phyloP scores from a whole-genome alignment of 345 rosid species.

The Arabis hirsuta region DNA sequence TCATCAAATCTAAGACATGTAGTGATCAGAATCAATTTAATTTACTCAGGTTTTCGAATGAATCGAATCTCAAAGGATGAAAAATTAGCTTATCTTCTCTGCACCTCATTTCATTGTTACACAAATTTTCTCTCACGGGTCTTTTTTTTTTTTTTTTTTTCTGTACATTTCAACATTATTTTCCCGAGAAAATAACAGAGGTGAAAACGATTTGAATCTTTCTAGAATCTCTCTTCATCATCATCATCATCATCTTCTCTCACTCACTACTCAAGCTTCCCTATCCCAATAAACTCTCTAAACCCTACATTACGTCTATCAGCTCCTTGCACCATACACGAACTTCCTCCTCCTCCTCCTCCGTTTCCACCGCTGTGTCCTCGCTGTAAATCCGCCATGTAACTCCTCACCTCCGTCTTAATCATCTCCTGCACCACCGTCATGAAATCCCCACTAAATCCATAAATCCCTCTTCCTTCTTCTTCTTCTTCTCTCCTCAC shows the following conservation, averaged over 20 bases:
- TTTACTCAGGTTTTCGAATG: neutral
- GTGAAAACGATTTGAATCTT: constrained; percentile 2
- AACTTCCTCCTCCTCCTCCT: constrained; percentile 43
- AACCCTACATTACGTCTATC: constrained; percentile 54
- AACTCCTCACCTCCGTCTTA: constrained; percentile 77
- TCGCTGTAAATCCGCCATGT: constrained; percentile 61
- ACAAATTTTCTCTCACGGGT: neutral
- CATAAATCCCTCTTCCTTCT: constrained; percentile 44
- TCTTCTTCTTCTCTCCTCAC: constrained; percentile 38
- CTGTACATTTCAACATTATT: constrained; percentile 25
- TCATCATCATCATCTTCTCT: neutral
- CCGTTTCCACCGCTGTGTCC: constrained; percentile 39
- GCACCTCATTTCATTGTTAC: neutral
- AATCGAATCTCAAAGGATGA: neutral
- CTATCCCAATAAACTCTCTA: constrained; percentile 62
- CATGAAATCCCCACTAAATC: constrained; percentile 68
- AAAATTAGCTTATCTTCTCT: neutral
- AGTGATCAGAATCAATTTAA: too few species aligned
- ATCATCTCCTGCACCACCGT: constrained; percentile 90
- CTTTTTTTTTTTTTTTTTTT: neutral
- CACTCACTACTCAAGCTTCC: constrained; percentile 56
- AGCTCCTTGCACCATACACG: constrained; percentile 58
- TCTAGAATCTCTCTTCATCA: neutral
- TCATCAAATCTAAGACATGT: too few species aligned
- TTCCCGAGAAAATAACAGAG: constrained; percentile 39